These are phyloP conservation scores for Coelastrella sp. DNA, from an alignment of 139 green algal species.

Conservation along the genomic window DNA sequence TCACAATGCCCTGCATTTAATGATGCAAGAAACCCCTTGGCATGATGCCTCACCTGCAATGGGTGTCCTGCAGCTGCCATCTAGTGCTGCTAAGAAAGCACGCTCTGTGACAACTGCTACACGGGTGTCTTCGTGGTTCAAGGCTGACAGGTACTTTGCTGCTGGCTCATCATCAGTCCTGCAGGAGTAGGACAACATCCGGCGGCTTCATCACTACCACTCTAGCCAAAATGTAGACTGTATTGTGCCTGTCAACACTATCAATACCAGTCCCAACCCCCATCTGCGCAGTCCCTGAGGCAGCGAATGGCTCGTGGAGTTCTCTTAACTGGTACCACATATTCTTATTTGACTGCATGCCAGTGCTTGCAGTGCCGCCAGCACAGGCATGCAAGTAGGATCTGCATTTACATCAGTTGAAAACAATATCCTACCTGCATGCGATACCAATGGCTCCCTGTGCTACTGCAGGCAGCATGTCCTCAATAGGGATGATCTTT, in stretches of 20 bases:
- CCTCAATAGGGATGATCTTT: conserved; percentile 85
- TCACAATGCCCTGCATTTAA: conserved; percentile 19
- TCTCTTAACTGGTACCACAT: too few species aligned
- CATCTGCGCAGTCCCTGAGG: too few species aligned
- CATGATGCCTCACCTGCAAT: conserved; percentile 77
- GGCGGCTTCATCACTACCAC: background rate
- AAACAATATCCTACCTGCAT: conserved; percentile 60
- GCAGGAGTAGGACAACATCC: conserved; percentile 8
- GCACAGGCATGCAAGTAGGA: too few species aligned
- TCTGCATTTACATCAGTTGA: background rate
- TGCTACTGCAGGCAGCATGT: conserved; percentile 97
- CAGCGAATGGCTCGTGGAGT: too few species aligned
- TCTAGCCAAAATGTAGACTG: too few species aligned
- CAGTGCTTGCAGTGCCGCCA: too few species aligned
- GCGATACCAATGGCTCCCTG: conserved; percentile 99
- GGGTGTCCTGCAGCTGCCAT: conserved; percentile 98
- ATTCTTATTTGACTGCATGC: too few species aligned
- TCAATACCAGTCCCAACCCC: too few species aligned
- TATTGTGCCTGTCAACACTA: too few species aligned
- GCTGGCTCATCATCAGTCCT: conserved; percentile 83
- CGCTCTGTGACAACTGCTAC: conserved; percentile 96
- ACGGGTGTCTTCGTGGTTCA: conserved; percentile 99
- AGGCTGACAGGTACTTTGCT: conserved; percentile 77
- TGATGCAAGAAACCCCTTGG: conserved; percentile 53
- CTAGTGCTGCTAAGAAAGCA: conserved; percentile 94